Percentiles rank a stretch among this genome's conserved stretches.
Conservation (phyloP, 2,329 filamentous ascomycete species). For the Alternaria arborescens region DNA sequence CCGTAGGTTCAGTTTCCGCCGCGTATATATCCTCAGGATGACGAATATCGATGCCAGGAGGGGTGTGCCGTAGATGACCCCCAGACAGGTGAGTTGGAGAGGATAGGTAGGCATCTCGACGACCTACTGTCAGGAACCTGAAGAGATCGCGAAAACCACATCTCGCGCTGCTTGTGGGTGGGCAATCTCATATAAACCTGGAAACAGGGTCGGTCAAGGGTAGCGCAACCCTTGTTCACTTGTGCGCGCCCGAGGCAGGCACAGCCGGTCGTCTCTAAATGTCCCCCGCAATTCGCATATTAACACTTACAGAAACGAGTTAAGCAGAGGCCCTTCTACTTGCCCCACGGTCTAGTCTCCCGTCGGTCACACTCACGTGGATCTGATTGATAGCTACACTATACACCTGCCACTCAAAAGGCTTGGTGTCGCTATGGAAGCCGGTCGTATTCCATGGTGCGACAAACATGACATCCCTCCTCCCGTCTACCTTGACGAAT, state of each 20-base stretch:
- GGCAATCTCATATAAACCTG: conserved; percentile 40
- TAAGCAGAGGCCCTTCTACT: conserved; percentile 24
- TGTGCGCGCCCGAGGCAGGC: conserved; percentile 19
- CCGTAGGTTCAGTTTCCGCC: conserved; percentile 48
- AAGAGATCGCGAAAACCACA: conserved; percentile 41
- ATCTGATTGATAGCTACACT: conserved; percentile 18
- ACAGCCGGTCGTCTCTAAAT: conserved; percentile 22
- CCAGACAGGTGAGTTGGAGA: conserved; percentile 50
- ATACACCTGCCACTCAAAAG: conserved; percentile 13
- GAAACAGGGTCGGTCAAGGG: conserved; percentile 18
- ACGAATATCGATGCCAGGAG: conserved; percentile 47
- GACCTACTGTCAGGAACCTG: conserved; percentile 32
- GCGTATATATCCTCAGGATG: conserved; percentile 47
- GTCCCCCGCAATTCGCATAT: conserved; percentile 31
- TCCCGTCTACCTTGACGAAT: conserved; percentile 14
- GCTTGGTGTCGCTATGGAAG: conserved; percentile 1
- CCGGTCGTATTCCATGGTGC: conserved; percentile 17
- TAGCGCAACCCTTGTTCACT: conserved; percentile 22
- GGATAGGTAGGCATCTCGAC: conserved; percentile 50
- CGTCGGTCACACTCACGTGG: conserved; percentile 23
- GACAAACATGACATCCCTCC: conserved; percentile 10
- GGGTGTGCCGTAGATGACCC: conserved; percentile 48
- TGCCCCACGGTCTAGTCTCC: conserved; percentile 24
- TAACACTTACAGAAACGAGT: conserved; percentile 27
- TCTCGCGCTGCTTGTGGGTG: conserved; percentile 37